These are phyloP conservation scores for Ogataea naganishii DNA, from an alignment of 805 yeast genomes.

Conservation along the genomic window DNA sequence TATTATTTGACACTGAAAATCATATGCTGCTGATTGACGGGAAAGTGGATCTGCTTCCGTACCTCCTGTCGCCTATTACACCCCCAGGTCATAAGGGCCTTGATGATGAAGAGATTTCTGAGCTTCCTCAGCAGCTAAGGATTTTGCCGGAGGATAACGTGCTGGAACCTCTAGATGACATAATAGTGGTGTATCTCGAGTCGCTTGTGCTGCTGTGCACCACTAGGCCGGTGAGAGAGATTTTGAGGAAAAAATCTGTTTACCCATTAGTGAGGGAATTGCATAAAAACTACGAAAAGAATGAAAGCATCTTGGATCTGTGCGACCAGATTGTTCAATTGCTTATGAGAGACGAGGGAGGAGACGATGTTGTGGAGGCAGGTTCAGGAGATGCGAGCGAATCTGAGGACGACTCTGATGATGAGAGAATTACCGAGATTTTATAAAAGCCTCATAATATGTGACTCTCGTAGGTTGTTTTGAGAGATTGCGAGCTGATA, in stretches of 20 bases:
- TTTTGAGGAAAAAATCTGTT: conserved; percentile 70
- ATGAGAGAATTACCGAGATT: conserved; percentile 45
- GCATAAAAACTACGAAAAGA: conserved; percentile 45
- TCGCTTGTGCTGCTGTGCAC: conserved; percentile 73
- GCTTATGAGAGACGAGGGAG: conserved; percentile 85
- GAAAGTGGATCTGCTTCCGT: conserved; percentile 68
- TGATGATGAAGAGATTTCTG: conserved; percentile 76
- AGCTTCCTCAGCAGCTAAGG: conserved; percentile 84
- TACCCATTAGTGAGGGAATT: conserved; percentile 83
- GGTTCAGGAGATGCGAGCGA: conserved; percentile 30
- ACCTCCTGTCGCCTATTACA: conserved; percentile 72
- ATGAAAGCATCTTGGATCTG: conserved; percentile 44
- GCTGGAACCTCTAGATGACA: conserved; percentile 63
- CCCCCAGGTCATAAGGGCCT: conserved; percentile 48
- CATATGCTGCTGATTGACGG: conserved; percentile 60
- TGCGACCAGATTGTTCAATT: conserved; percentile 84
- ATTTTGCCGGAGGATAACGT: conserved; percentile 64
- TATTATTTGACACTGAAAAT: conserved; percentile 67
- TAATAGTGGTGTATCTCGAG: conserved; percentile 69
- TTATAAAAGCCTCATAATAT: no score
- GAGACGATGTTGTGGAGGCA: conserved; percentile 38
- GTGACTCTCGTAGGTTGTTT: no score
- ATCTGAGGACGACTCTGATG: conserved; percentile 41
- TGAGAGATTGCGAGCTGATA: no score
- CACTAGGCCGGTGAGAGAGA: conserved; percentile 63